Evolutionary conservation across 2,329 filamentous ascomycete species (phyloP).

Genomic region (Myriosclerotinia curreyana): DNA sequence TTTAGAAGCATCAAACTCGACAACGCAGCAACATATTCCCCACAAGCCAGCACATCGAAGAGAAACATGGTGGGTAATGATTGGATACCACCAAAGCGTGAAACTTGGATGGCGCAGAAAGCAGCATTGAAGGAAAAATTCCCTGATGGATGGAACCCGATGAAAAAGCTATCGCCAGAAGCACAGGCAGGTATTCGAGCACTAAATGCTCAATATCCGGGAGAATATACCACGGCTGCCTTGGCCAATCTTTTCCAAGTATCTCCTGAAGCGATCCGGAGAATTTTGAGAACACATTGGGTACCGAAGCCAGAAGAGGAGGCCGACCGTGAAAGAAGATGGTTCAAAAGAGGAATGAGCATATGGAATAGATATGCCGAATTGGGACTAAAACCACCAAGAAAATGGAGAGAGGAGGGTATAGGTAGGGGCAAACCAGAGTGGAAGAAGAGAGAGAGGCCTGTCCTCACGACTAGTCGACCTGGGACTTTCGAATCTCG

Average conservation of each 20-base stretch:
- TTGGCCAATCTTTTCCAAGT: slow-evolving; percentile 79
- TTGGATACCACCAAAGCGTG: slow-evolving; percentile 38
- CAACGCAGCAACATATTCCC: slow-evolving; percentile 16
- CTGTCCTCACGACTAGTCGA: slow-evolving; percentile 28
- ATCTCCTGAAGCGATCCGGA: slow-evolving; percentile 80
- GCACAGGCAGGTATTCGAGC: slow-evolving; percentile 86
- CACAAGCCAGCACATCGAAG: slow-evolving; percentile 20
- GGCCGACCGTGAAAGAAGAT: slow-evolving; percentile 55
- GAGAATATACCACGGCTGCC: slow-evolving; percentile 69
- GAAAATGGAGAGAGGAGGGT: slow-evolving; percentile 51
- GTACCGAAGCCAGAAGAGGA: slow-evolving; percentile 56
- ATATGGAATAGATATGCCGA: slow-evolving; percentile 60
- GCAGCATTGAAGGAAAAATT: slow-evolving; percentile 73
- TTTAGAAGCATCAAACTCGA: slow-evolving; percentile 19
- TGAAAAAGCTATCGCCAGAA: slow-evolving; percentile 86
- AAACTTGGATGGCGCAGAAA: slow-evolving; percentile 75
- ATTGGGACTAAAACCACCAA: slow-evolving; percentile 59
- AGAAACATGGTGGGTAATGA: slow-evolving; percentile 23
- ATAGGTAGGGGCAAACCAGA: slow-evolving; percentile 38
- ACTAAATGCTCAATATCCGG: slow-evolving; percentile 73
- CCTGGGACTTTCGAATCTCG: slow-evolving; percentile 19
- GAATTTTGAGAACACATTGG: slow-evolving; percentile 83
- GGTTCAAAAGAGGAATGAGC: slow-evolving; percentile 58
- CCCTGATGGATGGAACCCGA: slow-evolving; percentile 74
- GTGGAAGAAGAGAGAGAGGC: slow-evolving; percentile 24